Percentiles rank a stretch among this genome's conserved stretches.
Evolutionary conservation across 345 rosid genomes (phyloP).

Genomic region (Clausena lansium): DNA sequence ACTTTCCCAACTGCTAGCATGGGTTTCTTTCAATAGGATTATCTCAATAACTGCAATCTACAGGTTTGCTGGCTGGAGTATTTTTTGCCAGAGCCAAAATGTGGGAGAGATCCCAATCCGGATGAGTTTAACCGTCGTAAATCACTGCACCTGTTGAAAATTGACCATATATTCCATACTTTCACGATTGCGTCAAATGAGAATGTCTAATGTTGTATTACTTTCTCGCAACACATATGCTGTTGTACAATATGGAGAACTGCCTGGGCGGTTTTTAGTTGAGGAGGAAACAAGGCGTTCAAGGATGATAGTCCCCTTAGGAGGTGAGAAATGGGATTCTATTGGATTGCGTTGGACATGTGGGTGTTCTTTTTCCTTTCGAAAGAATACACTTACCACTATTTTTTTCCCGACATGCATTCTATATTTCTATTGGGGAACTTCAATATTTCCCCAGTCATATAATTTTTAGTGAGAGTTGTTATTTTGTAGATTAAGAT

Average conservation of each 20-base stretch:
- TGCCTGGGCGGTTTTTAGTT: background rate
- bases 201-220: background rate
- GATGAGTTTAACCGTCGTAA: background rate
- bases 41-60: constrained; percentile 13
- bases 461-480: background rate
- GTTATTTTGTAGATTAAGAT: background rate
- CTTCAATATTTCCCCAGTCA: background rate
- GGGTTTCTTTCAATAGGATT: background rate
- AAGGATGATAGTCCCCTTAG: background rate
- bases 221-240: background rate
- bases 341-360: background rate
- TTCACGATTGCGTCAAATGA: background rate
- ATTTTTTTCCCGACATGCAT: background rate
- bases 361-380: background rate
- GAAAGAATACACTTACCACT: constrained; percentile 7
- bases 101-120: constrained; percentile 54
- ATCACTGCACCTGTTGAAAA: background rate
- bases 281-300: background rate
- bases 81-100: constrained; percentile 91
- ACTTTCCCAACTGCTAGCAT: background rate
- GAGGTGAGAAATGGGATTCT: background rate
- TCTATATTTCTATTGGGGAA: background rate
- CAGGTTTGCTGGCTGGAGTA: constrained; percentile 92
- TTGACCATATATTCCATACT: background rate
- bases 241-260: background rate